A percentile compares a stretch with the other conserved stretches of the same genome.
Conservation (phyloP, 164 flowering plant genomes). For the Tetracentron sinense region DNA sequence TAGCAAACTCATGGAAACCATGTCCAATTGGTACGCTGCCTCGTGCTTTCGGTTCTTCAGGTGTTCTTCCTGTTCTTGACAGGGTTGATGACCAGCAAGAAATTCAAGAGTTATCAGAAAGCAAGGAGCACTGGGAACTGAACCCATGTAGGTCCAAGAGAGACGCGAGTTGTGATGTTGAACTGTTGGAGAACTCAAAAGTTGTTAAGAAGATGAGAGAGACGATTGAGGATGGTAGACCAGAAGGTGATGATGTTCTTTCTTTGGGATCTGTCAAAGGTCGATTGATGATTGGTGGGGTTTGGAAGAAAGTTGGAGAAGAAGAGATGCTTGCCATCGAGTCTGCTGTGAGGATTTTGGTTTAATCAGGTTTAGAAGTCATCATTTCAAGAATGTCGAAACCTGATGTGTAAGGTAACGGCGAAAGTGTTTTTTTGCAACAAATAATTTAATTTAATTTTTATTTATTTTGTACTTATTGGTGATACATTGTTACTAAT, state of each 20-base stretch:
- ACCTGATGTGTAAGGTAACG: too few species aligned
- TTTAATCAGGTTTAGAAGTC: too few species aligned
- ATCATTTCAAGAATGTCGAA: too few species aligned
- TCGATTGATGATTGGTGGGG: constrained; percentile 52
- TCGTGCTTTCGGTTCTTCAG: constrained; percentile 42
- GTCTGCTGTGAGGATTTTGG: constrained; percentile 49
- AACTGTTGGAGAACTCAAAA: constrained; percentile 20
- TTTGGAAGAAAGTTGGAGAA: constrained; percentile 51
- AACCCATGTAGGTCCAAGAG: constrained; percentile 30
- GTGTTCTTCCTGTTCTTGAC: constrained; percentile 49
- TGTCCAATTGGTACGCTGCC: constrained; percentile 91
- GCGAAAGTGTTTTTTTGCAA: too few species aligned
- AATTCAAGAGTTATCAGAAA: constrained; percentile 8
- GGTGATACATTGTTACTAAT: too few species aligned
- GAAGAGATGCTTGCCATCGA: constrained; percentile 49
- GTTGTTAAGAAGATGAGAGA: constrained; percentile 35
- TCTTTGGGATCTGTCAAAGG: constrained; percentile 27
- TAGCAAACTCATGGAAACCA: constrained; percentile 68
- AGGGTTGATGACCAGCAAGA: background rate
- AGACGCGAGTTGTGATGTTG: constrained; percentile 36
- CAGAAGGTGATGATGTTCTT: constrained; percentile 6
- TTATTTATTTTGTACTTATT: too few species aligned
- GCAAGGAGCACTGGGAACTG: constrained; percentile 18
- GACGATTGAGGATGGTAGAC: constrained; percentile 14
- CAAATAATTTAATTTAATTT: too few species aligned